Conservation (phyloP, 2,329 filamentous ascomycete genomes). For the Blastomyces silverae region DNA sequence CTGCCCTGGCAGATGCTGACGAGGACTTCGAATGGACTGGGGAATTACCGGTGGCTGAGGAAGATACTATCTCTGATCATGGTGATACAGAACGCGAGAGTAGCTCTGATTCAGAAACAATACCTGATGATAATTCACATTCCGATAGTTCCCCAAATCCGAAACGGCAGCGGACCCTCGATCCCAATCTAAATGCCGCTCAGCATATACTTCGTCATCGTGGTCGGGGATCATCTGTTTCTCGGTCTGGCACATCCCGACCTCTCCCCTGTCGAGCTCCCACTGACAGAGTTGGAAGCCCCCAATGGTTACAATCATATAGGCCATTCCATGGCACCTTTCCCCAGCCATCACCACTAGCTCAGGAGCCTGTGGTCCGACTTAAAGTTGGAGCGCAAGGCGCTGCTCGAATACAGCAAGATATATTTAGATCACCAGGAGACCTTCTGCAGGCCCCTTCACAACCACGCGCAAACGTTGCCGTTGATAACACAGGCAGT, state of each 20-base stretch:
- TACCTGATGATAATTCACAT: not conserved
- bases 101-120: not conserved
- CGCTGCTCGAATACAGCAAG: conserved; percentile 23
- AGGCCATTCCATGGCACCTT: not conserved
- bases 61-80: conserved; percentile 4
- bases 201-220: conserved; percentile 17
- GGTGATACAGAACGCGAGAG: conserved; percentile 6
- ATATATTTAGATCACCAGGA: not conserved
- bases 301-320: not conserved
- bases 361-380: conserved; percentile 19
- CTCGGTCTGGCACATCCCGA: conserved; percentile 5
- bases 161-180: conserved; percentile 5
- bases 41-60: not conserved
- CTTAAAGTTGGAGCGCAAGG: conserved; percentile 24
- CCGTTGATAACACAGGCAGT: not conserved
- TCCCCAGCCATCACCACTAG: not conserved
- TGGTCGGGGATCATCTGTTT: conserved; percentile 9
- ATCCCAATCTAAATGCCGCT: conserved; percentile 14
- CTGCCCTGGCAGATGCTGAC: not conserved
- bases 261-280: conserved; percentile 1
- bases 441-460: not conserved
- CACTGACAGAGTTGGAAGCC: too few relatives aligned
- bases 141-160: not conserved
- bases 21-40: conserved; percentile 20
- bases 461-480: not conserved